Percentiles rank a stretch among this genome's conserved stretches.
Conservation (phyloP, 768 basidiomycete genomes). For the Sporobolomyces pararoseus region DNA sequence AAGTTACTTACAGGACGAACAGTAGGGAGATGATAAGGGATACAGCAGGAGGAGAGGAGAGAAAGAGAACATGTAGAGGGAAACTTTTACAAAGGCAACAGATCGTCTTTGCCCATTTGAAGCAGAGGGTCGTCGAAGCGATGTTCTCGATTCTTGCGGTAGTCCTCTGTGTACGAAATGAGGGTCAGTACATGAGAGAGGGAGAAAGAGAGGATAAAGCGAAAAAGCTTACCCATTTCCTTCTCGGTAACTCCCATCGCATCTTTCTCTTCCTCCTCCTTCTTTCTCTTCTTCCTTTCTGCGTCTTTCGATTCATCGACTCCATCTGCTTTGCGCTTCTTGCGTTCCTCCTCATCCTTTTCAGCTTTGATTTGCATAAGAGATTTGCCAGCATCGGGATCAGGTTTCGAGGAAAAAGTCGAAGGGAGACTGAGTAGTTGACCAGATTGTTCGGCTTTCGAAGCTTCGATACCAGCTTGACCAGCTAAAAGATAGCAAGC, state of each 20-base stretch:
- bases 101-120: slow-evolving; percentile 26
- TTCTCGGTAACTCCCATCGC: slow-evolving; percentile 34
- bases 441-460: slow-evolving; percentile 19
- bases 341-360: slow-evolving; percentile 52
- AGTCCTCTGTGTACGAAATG: slow-evolving; percentile 3
- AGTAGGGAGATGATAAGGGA: too few species aligned
- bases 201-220: neutral
- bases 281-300: slow-evolving; percentile 10
- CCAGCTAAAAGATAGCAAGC: slow-evolving; percentile 21
- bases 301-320: slow-evolving; percentile 15
- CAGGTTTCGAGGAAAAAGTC: slow-evolving; percentile 8
- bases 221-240: slow-evolving; percentile 39
- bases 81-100: slow-evolving; percentile 25
- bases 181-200: neutral
- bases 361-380: slow-evolving; percentile 70
- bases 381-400: slow-evolving; percentile 70
- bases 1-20: too few species aligned
- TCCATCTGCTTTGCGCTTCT: slow-evolving; percentile 17
- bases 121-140: slow-evolving; percentile 38
- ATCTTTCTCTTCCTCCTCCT: slow-evolving; percentile 26
- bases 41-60: neutral
- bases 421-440: slow-evolving; percentile 4
- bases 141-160: slow-evolving; percentile 26
- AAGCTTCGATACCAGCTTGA: slow-evolving; percentile 35
- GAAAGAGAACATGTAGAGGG: neutral